Evolutionary conservation across 1,139 yeast species (phyloP), one percentile per base, ranked within the genome.

Genomic region (Zygotorulaspora mrakii): DNA sequence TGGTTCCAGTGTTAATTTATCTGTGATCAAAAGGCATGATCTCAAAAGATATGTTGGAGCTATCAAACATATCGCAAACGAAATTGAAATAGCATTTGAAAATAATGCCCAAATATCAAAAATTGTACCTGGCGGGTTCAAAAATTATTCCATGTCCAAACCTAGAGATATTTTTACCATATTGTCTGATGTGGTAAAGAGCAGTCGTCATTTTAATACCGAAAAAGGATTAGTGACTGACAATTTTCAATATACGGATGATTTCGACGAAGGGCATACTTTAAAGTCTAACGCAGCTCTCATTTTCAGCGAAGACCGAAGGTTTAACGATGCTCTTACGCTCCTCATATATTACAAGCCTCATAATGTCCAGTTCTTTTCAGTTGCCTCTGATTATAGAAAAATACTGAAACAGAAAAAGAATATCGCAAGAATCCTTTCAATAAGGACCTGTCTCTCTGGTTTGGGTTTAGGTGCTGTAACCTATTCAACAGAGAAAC

Each of bases 401-500:
- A 49, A 45, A 21, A 40, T 54, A 3, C 27, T 60, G 12, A 43
- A 45, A 13, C 50, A 55, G 40, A 94, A 85, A 55, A 76, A 86
- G 52, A 75, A 73, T 28, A 65, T 85, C 35, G 84, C 89, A 0
- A 69, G 76, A 0, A 64, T 77, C 21, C 80, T 80, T 27, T 85
- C 86, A 1, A 56, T 79, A 36, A 69, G 96, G 50, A 86, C 95
- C 0, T 69, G 88, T 39, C 75, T 95, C 0, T 76, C 53, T 77
- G 45, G 94, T 88, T 0, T 68, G 78, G 50, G 98, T 91, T 4
- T 73, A 91, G 62, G 95, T 82, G 20, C 87, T 82, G 6, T 70
- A 79, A 37, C 79, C 74, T 52, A 76, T 48, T 80, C 85, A 1
- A 80, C 91, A 10, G 71, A 87, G 45, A 71, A 73, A 42, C 96